Base-by-base conservation (phyloP, 305 asterid species). In the Fraxinus floribunda region DNA sequence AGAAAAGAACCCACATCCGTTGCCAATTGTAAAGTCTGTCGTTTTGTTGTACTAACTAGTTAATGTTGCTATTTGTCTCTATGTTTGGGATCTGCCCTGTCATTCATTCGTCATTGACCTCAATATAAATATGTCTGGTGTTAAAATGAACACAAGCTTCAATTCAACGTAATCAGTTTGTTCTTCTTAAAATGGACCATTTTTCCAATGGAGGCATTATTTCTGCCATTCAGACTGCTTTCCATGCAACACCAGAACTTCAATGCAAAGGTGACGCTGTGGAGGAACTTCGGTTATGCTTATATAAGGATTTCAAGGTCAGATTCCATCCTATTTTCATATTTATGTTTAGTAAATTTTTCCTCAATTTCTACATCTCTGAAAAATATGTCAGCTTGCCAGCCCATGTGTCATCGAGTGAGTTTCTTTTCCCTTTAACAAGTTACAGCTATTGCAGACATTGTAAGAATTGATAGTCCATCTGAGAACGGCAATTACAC, bases 221-320 rank as follows among this genome's bases (percentile, higher is more conserved):
- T 83, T 81, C 97, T 78, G 93, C 99, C 80, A 89, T 95, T 79
- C 92, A 94, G 87, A 92, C 90, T 87, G 94, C 94, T 86, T 95
- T 93, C 87, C 90, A 90, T 82, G 74, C 87, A 78, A 93, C 97
- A 80, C 97, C 98, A 38, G 92, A 87, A 85, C 18, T 94, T 55
- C 80, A 83, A 79, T 95, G 99, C 92, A 82, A 91, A 10, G 86
- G 90, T 75, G 94, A 41, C 85, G 95, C 99, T 62, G 70, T 95
- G 81, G 90, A 92, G 88, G 99, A 95, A 83, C 91, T 95, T 79
- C 86, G 80, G 9, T 75, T 95, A 77, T 95, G 99, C 91, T 94
- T 95, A 92, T 83, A 85, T 52, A 95, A 94, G 93, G 89, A 92
- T 85, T 94, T 95, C 87, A 88, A 86, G 98, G 98, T 94, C 82